Evolutionary conservation across 345 rosid genomes (phyloP).

Genomic region (Lepidium didymum): DNA sequence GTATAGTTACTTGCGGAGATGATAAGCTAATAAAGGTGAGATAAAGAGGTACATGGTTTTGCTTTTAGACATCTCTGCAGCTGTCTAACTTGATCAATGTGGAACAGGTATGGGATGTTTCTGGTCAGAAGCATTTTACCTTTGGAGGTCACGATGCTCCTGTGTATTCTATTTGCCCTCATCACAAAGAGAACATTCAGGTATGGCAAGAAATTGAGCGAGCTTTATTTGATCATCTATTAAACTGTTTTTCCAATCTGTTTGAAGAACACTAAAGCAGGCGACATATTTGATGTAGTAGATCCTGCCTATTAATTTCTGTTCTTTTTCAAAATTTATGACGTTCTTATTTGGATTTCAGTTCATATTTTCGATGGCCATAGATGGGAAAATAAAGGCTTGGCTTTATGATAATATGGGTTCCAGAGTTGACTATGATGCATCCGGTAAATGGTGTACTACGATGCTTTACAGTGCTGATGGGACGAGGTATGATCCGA

Average conservation of each 20-base stretch:
- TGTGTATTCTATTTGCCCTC: conserved; percentile 84
- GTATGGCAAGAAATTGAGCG: conserved; percentile 26
- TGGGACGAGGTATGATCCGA: conserved; percentile 50
- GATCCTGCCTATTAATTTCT: not conserved
- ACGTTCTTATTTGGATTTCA: conserved; percentile 25
- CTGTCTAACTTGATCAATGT: conserved; percentile 25
- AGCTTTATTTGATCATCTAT: not conserved
- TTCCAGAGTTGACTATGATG: conserved; percentile 78
- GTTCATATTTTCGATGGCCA: conserved; percentile 77
- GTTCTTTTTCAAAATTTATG: not conserved
- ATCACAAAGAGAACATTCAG: conserved; percentile 84
- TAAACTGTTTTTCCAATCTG: not conserved
- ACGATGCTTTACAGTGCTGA: conserved; percentile 84
- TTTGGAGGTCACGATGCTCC: conserved; percentile 91
- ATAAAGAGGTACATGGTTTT: not conserved
- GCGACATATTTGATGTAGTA: not conserved
- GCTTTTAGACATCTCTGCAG: not conserved
- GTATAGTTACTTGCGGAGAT: conserved; percentile 89
- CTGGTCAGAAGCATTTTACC: conserved; percentile 48
- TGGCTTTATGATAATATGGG: conserved; percentile 84
- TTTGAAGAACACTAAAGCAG: not conserved
- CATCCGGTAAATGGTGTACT: conserved; percentile 76
- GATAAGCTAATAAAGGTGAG: conserved; percentile 82
- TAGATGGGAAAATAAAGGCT: conserved; percentile 83
- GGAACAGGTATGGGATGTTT: conserved; percentile 83